Conservation (phyloP, 2,329 filamentous ascomycete genomes). For the Aureobasidium subglaciale region DNA sequence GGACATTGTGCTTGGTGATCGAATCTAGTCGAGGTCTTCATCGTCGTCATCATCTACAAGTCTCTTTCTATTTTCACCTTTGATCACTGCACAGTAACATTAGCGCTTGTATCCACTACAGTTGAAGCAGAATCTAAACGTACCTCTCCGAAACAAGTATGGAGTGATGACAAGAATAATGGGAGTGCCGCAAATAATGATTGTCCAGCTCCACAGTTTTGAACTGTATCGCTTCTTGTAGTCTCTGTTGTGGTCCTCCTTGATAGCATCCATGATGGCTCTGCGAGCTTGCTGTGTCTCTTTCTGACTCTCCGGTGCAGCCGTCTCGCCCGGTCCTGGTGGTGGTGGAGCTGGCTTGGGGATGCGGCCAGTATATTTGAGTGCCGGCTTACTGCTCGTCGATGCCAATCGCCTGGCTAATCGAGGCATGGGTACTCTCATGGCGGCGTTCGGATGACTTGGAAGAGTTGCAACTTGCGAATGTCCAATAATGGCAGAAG, state of each 20-base stretch:
- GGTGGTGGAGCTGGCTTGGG: background rate
- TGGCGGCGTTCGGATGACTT: too few species aligned
- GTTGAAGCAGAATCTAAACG: background rate
- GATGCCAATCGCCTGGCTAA: conserved; percentile 5
- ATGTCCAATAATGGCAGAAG: too few species aligned
- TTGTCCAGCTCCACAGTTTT: background rate
- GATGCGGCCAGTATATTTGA: conserved; percentile 11
- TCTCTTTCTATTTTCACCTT: conserved; percentile 6
- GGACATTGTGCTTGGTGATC: conserved; percentile 47
- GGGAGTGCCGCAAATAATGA: background rate
- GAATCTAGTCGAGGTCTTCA: background rate
- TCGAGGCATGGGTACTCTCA: too few species aligned
- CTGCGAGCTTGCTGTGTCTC: background rate
- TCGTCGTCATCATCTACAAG: background rate
- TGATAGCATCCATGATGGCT: background rate
- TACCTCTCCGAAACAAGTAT: conserved; percentile 9
- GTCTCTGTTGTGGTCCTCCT: background rate
- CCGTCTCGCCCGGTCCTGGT: conserved; percentile 3
- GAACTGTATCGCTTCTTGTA: background rate
- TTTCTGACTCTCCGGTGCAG: background rate
- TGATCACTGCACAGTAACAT: conserved; percentile 4
- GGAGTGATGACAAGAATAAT: background rate
- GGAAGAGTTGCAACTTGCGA: too few species aligned
- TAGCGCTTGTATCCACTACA: background rate
- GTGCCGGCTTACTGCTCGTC: background rate